Evolutionary conservation across 331 rosid genomes (phyloP), one percentile per base, ranked within the genome.

Genomic region (Acacia concinna): DNA sequence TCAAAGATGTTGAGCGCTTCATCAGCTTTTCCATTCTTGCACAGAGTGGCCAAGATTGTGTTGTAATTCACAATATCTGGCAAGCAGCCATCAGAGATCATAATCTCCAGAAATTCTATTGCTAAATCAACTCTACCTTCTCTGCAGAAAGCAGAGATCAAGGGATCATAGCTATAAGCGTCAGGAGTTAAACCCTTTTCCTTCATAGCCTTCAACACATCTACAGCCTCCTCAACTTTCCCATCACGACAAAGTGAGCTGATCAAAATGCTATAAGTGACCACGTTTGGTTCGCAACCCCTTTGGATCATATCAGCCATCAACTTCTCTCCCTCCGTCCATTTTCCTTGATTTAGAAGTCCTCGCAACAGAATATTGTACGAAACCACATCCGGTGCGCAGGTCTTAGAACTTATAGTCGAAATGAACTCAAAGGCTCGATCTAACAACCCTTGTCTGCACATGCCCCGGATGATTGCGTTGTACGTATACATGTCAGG

Each of bases 31-130:
- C 98, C 98, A 75, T 79, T 85, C 86, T 82, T 89, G 85, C 97
- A 94, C 34, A 92, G 73, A 23, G 91, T 79, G 13, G 97, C 94
- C 81, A 94, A 81, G 77, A 92, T 87, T 6, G 94, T 85, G 71
- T 94, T 90, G 84, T 90, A 94, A 88, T 87, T 90, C 37, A 91
- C 88, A 37, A 91, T 84, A 86, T 90, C 91, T 0, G 98, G 97
- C 83, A 91, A 83, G 72, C 90, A 85, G 44, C 98, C 97, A 78
- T 83, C 96, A 15, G 93, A 86, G 41, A 91, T 87, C 97, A 94
- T 94, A 23, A 41, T 52, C 35, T 89, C 86, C 92, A 90, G 52
- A 62, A 84, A 88, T 77, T 87, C 90, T 37, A 92, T 83, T 5
- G 96, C 98, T 83, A 92, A 82, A 77, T 85, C 92, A 10, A 94